Percentiles rank a stretch among this genome's conserved stretches.
Conservation (phyloP, 495 filamentous ascomycete species). For the Aspergillus olivimuriae region DNA sequence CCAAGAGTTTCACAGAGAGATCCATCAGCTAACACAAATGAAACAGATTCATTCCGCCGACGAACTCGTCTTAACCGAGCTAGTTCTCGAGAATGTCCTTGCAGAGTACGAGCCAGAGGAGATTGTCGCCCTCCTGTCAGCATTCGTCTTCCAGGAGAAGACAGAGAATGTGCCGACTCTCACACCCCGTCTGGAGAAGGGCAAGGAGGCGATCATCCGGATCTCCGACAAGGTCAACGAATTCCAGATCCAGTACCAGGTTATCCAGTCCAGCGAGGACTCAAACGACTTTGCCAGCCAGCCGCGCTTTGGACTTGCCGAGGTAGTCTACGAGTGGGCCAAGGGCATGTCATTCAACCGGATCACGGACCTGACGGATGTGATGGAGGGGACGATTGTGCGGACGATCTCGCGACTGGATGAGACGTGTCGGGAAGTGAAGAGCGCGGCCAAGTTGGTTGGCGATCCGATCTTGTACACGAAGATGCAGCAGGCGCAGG, state of each 20-base stretch:
- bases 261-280: slow-evolving; percentile 82
- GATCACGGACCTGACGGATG: slow-evolving; percentile 93
- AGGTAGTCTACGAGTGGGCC: slow-evolving; percentile 99
- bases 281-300: slow-evolving; percentile 83
- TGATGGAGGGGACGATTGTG: slow-evolving; percentile 95
- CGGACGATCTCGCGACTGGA: slow-evolving; percentile 86
- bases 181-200: slow-evolving; percentile 74
- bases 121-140: slow-evolving; percentile 87
- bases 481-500: slow-evolving; percentile 95
- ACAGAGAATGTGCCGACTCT: slow-evolving; percentile 79
- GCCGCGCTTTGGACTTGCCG: slow-evolving; percentile 86
- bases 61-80: slow-evolving; percentile 93
- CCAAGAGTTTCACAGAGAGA: not conserved
- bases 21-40: not conserved
- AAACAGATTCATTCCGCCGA: slow-evolving; percentile 86
- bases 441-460: slow-evolving; percentile 92
- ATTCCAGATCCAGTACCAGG: slow-evolving; percentile 80
- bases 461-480: slow-evolving; percentile 89
- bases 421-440: slow-evolving; percentile 95
- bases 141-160: slow-evolving; percentile 99
- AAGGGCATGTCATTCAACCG: slow-evolving; percentile 96
- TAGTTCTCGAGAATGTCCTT: slow-evolving; percentile 93
- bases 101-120: slow-evolving; percentile 94
- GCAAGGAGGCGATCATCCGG: slow-evolving; percentile 75
- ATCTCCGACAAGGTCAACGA: slow-evolving; percentile 88